phyloP scores from a whole-genome alignment of 2,329 filamentous ascomycete species.

The Tolypocladium guangdongense region DNA sequence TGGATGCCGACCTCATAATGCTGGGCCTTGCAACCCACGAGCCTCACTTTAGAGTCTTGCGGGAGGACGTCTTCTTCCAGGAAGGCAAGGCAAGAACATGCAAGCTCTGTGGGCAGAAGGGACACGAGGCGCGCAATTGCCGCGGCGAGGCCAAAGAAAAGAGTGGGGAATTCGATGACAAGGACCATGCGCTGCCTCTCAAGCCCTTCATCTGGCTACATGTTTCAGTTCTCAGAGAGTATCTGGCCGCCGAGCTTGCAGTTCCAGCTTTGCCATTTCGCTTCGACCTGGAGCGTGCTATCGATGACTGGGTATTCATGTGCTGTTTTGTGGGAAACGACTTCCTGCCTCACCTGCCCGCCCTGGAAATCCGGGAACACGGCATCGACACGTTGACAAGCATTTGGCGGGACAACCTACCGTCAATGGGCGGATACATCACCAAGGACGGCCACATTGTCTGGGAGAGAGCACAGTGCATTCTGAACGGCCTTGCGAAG shows the following conservation, averaged over 20 bases:
- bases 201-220: slow-evolving; percentile 99
- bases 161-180: slow-evolving; percentile 70
- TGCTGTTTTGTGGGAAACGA: slow-evolving; percentile 99
- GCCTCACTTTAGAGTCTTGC: slow-evolving; percentile 88
- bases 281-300: slow-evolving; percentile 85
- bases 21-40: slow-evolving; percentile 93
- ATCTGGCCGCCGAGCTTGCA: slow-evolving; percentile 79
- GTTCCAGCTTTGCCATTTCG: slow-evolving; percentile 74
- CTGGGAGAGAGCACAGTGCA: slow-evolving; percentile 74
- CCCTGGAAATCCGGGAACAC: slow-evolving; percentile 91
- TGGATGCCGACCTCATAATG: slow-evolving; percentile 99
- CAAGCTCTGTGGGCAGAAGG: slow-evolving; percentile 81
- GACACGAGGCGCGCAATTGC: slow-evolving; percentile 82
- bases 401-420: slow-evolving; percentile 93
- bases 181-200: slow-evolving; percentile 54
- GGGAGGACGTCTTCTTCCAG: slow-evolving; percentile 93
- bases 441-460: slow-evolving; percentile 93
- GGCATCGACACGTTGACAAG: slow-evolving; percentile 92
- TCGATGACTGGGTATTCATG: slow-evolving; percentile 99
- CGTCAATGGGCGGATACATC: slow-evolving; percentile 86
- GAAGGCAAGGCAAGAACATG: slow-evolving; percentile 75
- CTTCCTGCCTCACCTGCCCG: slow-evolving; percentile 94
- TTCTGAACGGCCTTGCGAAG: slow-evolving; percentile 77
- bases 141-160: slow-evolving; percentile 69
- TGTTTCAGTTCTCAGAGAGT: slow-evolving; percentile 83